Evolutionary conservation across 164 flowering plant genomes (phyloP), one percentile per base, ranked within the genome.

Genomic region (Vitis amurensis): DNA sequence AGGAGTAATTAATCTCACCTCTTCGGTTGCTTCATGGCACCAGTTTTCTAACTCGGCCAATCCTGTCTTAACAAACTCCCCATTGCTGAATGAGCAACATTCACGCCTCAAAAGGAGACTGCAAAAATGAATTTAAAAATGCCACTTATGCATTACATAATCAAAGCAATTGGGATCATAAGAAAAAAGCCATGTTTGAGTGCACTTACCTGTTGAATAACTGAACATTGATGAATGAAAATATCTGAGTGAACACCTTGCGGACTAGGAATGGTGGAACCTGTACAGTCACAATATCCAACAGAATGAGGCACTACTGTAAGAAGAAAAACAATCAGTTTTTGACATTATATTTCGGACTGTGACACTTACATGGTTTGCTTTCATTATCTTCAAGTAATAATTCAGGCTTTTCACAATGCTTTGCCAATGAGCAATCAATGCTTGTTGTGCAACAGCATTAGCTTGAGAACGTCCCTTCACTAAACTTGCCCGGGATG

Each of bases 401-500:
- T 65, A 85, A 61, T 83, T 76, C 3, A 91, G 78, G 79, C 81
- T 77, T 75, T 83, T 89, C 63, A 88, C 93, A 57, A 91, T 89
- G 85, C 90, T 86, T 71, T 89, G 93, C 97, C 93, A 91, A 66
- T 89, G 97, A 77, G 87, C 87, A 74, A 85, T 89, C 48, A 89
- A 76, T 63, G 89, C 89, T 84, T 89, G 91, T 71, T 89, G 97
- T 77, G 91, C 91, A 55, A 77, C 89, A 63, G 88, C 86, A 84
- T 85, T 86, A 63, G 92, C 92, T 71, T 86, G 88, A 47, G 92
- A 76, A n/a, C 93, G 89, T 37, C 92, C 91, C 71, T 88, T 89
- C 23, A 89, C 84, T 68, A 89, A 79, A 74, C 92, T 87, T 63
- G 87, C 83, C 37, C 93, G 85, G 48, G 97, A 85, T 68, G 86